phyloP scores from a whole-genome alignment of 257 asterid species.

The Nicotiana obtusifolia region DNA sequence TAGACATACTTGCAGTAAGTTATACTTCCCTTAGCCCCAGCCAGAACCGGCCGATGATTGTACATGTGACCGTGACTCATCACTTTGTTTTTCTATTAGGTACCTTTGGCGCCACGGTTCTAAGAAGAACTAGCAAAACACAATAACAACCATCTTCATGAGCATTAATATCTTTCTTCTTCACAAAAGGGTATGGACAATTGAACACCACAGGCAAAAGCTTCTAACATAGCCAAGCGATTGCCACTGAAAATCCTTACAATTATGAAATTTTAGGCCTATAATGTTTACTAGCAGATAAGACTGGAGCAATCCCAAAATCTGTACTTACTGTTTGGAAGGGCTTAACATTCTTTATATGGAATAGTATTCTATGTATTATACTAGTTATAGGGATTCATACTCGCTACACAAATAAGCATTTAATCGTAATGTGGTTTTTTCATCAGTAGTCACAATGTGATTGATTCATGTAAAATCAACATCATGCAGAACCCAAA shows the following conservation, averaged over 20 bases:
- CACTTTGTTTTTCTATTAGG: background rate
- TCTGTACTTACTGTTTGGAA: no score
- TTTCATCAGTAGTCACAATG: background rate
- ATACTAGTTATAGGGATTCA: background rate
- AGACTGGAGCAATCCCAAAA: no score
- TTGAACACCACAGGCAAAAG: background rate
- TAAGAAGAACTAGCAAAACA: background rate
- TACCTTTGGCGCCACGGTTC: background rate
- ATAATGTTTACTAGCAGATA: background rate
- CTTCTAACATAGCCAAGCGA: background rate
- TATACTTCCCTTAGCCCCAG: background rate
- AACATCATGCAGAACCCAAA: background rate
- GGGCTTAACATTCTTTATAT: no score
- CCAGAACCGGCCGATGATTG: background rate
- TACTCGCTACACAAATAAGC: background rate
- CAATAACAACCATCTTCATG: background rate
- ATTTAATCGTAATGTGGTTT: background rate
- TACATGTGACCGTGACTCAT: background rate
- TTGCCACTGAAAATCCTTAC: background rate
- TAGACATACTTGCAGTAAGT: no score
- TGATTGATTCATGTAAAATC: background rate
- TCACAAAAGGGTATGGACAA: background rate
- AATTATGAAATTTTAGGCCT: background rate
- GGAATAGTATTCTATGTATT: no score
- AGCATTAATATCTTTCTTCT: background rate